phyloP scores from a whole-genome alignment of 75 land plant genomes.

The Pinus albicaulis region DNA sequence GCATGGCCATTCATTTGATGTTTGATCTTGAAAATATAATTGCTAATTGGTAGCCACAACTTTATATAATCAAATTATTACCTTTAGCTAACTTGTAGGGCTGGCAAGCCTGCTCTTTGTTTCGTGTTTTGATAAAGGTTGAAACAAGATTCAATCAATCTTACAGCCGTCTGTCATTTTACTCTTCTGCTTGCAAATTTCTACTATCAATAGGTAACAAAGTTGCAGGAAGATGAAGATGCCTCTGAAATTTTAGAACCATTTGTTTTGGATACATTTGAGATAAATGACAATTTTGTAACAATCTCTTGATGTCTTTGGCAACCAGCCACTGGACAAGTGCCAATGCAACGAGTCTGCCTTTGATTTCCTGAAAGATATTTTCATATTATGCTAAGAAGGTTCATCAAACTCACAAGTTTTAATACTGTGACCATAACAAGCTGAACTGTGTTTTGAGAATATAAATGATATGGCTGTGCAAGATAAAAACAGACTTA shows the following conservation, averaged over 20 bases:
- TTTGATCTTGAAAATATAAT: not conserved
- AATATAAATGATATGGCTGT: not conserved
- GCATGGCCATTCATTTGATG: not conserved
- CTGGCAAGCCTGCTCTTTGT: not conserved
- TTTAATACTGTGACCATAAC: not conserved
- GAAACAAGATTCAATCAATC: not conserved
- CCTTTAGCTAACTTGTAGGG: not conserved
- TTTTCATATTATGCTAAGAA: not conserved
- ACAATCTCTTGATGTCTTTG: conserved; percentile 4
- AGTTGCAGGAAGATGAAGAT: not conserved
- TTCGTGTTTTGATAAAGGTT: no score
- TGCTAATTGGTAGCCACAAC: not conserved
- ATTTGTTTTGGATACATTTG: conserved; percentile 7
- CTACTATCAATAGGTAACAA: not conserved
- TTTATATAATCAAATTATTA: not conserved
- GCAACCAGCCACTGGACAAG: not conserved
- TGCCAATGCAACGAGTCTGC: not conserved
- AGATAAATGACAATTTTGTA: not conserved
- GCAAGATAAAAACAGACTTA: not conserved
- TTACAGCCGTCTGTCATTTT: not conserved
- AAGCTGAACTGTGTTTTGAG: not conserved
- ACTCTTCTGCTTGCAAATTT: not conserved
- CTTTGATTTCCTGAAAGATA: not conserved
- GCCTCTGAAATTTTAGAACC: not conserved
- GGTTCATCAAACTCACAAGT: not conserved